A percentile compares a stretch with the other conserved stretches of the same genome.
phyloP scores from a whole-genome alignment of 768 basidiomycete species.

The Mycena venus region DNA sequence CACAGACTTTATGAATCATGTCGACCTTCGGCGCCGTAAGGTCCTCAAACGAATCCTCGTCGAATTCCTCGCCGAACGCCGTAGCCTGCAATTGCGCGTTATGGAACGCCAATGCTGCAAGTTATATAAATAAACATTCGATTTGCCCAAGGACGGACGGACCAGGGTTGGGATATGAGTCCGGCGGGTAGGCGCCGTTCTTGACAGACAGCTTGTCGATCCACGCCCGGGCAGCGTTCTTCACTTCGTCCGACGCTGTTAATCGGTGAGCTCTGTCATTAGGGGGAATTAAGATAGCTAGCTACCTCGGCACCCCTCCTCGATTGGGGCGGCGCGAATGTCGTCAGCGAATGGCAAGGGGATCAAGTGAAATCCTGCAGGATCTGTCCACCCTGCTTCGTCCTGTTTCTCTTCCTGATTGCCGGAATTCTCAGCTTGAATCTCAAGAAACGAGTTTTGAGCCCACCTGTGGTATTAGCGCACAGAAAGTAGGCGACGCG shows the following conservation, averaged over 20 bases:
- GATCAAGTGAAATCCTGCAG: slow-evolving; percentile 94
- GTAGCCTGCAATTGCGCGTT: slow-evolving; percentile 92
- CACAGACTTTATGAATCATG: slow-evolving; percentile 80
- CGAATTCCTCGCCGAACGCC: slow-evolving; percentile 93
- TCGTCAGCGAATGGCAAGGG: slow-evolving; percentile 97
- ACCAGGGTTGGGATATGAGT: slow-evolving; percentile 94
- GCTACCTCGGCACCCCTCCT: slow-evolving; percentile 74
- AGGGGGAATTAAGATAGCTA: slow-evolving; percentile 8
- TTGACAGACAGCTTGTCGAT: slow-evolving; percentile 86
- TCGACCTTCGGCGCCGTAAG: slow-evolving; percentile 82
- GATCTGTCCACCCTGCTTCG: slow-evolving; percentile 82
- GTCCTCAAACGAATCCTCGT: slow-evolving; percentile 84
- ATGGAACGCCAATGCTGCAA: slow-evolving; percentile 80
- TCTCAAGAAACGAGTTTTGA: not conserved
- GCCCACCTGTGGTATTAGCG: slow-evolving; percentile 86
- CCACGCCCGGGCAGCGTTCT: slow-evolving; percentile 76
- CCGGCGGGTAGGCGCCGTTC: slow-evolving; percentile 87
- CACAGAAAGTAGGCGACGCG: slow-evolving; percentile 83
- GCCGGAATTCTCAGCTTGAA: not conserved
- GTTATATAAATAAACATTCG: not conserved
- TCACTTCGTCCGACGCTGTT: slow-evolving; percentile 77
- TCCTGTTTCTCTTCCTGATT: slow-evolving; percentile 77
- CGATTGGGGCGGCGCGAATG: slow-evolving; percentile 83
- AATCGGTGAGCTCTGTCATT: not conserved
- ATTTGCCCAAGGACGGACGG: slow-evolving; percentile 42